Percentiles rank a stretch among this genome's conserved stretches.
phyloP scores from a whole-genome alignment of 768 basidiomycete genomes.

The Lepiota venenata region DNA sequence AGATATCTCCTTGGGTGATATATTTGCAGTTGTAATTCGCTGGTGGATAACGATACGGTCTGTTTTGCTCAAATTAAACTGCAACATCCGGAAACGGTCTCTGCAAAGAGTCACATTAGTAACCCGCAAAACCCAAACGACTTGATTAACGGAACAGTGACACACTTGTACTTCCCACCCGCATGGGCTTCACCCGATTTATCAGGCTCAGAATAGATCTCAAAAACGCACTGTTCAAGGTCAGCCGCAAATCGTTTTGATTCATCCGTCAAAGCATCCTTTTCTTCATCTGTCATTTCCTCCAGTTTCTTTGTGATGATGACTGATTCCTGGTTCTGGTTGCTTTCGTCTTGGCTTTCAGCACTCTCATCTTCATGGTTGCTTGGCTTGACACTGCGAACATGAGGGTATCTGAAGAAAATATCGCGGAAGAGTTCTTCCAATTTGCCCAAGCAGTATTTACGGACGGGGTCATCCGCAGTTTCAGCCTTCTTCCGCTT shows the following conservation, averaged over 20 bases:
- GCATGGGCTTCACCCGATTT: conserved; percentile 61
- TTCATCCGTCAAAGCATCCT: conserved; percentile 46
- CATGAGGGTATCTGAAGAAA: conserved; percentile 67
- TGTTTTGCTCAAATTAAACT: conserved; percentile 81
- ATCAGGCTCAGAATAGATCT: conserved; percentile 75
- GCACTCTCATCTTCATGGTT: conserved; percentile 15
- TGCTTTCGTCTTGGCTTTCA: not conserved
- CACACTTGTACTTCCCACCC: conserved; percentile 78
- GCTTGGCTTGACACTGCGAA: conserved; percentile 30
- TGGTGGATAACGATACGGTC: conserved; percentile 79
- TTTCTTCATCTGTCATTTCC: conserved; percentile 60
- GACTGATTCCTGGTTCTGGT: not conserved
- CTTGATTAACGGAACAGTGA: conserved; percentile 8
- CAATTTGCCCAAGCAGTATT: conserved; percentile 77
- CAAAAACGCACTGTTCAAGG: conserved; percentile 75
- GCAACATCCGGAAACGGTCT: conserved; percentile 88
- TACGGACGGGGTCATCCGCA: conserved; percentile 70
- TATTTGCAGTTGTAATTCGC: conserved; percentile 64
- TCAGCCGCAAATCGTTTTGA: conserved; percentile 65
- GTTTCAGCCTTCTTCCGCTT: conserved; percentile 22
- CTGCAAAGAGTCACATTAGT: conserved; percentile 35
- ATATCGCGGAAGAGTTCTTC: conserved; percentile 69
- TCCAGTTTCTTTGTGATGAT: conserved; percentile 43
- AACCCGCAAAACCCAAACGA: not conserved
- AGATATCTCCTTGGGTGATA: conserved; percentile 71